These are phyloP conservation scores for Suillus ampliporus DNA, from an alignment of 768 basidiomycete species.

Conservation along the genomic window DNA sequence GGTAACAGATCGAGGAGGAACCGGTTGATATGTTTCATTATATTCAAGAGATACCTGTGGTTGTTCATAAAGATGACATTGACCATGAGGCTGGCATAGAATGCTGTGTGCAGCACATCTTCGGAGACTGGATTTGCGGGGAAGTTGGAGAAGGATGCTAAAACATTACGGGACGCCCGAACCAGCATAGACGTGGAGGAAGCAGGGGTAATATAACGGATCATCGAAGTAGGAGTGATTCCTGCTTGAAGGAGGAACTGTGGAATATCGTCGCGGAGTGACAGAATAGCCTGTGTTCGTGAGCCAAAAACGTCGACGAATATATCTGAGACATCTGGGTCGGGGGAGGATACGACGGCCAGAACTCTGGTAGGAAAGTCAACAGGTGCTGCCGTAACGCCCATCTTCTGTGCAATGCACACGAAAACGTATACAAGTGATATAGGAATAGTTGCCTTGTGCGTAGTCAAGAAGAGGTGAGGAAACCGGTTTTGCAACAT, in stretches of 20 bases:
- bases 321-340: constrained; percentile 41
- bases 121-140: constrained; percentile 32
- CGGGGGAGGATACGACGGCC: constrained; percentile 50
- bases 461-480: constrained; percentile 56
- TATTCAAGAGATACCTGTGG: constrained; percentile 34
- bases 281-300: constrained; percentile 37
- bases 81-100: constrained; percentile 43
- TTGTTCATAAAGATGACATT: constrained; percentile 45
- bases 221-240: constrained; percentile 23
- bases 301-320: constrained; percentile 57
- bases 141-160: constrained; percentile 36
- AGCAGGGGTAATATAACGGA: constrained; percentile 35
- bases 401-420: constrained; percentile 55
- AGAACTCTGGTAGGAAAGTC: constrained; percentile 63
- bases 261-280: constrained; percentile 44
- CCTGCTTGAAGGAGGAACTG: constrained; percentile 33
- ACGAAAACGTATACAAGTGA: constrained; percentile 65
- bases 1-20: constrained; percentile 50
- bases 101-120: constrained; percentile 39
- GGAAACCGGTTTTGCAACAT: constrained; percentile 61
- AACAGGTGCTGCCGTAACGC: constrained; percentile 56
- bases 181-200: constrained; percentile 44
- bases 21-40: constrained; percentile 39
- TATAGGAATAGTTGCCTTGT: constrained; percentile 60
- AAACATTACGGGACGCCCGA: constrained; percentile 46